Evolutionary conservation across 179 eudicot genomes (phyloP).

Genomic region (Camellia oleifera): DNA sequence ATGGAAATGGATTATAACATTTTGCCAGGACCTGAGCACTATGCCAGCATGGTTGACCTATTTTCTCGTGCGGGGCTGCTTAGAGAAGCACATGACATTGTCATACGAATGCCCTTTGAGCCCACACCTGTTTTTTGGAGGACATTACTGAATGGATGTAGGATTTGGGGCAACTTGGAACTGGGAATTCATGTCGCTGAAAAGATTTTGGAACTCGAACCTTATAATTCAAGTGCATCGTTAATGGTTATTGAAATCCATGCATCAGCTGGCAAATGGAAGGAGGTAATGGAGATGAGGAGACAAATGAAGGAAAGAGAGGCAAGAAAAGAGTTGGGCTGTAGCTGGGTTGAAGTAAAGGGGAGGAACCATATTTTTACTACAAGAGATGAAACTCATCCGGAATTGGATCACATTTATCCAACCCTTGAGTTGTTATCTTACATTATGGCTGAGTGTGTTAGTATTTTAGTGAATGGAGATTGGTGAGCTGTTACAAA

Average conservation of each 20-base stretch:
- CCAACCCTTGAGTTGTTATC: conserved; percentile 17
- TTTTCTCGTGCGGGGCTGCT: conserved; percentile 30
- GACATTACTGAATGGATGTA: conserved; percentile 34
- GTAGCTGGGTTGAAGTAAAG: conserved; percentile 35
- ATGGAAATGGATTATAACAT: too few relatives aligned
- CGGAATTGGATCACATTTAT: conserved; percentile 20
- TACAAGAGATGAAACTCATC: conserved; percentile 23
- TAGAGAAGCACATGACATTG: conserved; percentile 25
- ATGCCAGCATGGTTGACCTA: conserved; percentile 19
- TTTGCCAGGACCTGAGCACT: too few relatives aligned
- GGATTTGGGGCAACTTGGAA: conserved; percentile 23
- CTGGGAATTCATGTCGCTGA: conserved; percentile 28
- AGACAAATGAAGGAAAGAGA: conserved; percentile 17
- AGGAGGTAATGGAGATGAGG: conserved; percentile 16
- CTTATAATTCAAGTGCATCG: conserved; percentile 24
- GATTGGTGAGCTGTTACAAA: neutral
- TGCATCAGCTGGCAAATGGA: conserved; percentile 20
- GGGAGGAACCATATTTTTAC: conserved; percentile 23
- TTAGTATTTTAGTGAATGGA: conserved; percentile 2
- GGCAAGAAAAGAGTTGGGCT: conserved; percentile 30
- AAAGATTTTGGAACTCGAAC: conserved; percentile 25
- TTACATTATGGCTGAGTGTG: conserved; percentile 14
- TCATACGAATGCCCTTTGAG: conserved; percentile 25
- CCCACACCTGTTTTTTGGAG: conserved; percentile 31
- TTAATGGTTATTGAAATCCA: conserved; percentile 18